These are phyloP conservation scores for Rhodamnia argentea DNA, from an alignment of 345 rosid genomes.

Conservation along the genomic window DNA sequence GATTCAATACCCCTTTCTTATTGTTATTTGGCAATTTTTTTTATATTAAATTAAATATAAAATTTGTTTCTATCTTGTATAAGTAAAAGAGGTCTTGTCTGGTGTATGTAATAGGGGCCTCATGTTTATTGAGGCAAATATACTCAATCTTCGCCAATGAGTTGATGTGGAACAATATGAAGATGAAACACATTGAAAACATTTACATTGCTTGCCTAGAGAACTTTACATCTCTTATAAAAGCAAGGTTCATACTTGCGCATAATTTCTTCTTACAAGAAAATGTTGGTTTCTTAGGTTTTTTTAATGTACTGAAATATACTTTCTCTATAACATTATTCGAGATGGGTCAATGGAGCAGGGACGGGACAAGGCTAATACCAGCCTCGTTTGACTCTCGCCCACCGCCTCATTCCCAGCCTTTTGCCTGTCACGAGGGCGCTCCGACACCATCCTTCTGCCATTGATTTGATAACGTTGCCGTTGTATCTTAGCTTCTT, in stretches of 20 bases:
- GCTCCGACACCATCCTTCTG: not conserved
- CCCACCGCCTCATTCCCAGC: rapidly evolving
- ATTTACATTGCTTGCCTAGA: too few species aligned
- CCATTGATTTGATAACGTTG: not conserved
- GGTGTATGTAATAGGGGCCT: not conserved
- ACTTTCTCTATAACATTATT: not conserved
- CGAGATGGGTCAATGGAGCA: rapidly evolving
- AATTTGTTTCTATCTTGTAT: not conserved
- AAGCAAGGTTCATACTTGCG: not conserved
- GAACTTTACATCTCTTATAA: not conserved
- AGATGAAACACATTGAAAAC: not conserved
- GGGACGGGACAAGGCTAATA: not conserved
- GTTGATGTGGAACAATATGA: not conserved
- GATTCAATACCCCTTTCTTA: not conserved
- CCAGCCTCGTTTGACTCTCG: not conserved
- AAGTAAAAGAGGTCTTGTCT: not conserved
- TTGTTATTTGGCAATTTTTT: not conserved
- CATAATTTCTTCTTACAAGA: not conserved
- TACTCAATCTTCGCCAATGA: not conserved
- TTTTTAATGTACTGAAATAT: not conserved
- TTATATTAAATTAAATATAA: not conserved
- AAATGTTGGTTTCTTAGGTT: not conserved
- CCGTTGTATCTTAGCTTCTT: not conserved
- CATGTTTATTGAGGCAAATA: not conserved
- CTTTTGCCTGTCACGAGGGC: rapidly evolving